Base-by-base conservation (phyloP, 1,284 basidiomycete species). In the Vanrija humicola region DNA sequence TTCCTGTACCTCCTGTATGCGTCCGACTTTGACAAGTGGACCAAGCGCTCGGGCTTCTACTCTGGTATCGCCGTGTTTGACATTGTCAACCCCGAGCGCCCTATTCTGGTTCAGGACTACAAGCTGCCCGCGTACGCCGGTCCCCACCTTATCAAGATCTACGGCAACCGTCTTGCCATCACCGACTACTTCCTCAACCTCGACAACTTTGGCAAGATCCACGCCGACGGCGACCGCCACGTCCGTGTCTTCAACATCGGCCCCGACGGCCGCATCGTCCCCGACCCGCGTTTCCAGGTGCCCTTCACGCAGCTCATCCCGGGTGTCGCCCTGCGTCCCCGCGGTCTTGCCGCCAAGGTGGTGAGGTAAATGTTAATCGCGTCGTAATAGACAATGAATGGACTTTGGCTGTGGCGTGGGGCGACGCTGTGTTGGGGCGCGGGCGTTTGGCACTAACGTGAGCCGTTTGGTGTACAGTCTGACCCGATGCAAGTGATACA, bases 201-300 rank as follows among this genome's bases (percentile, higher is more conserved):
- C 45, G 58, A 59, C 54, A 26, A 54, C 54, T 56, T 59, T 45
- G 58, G 58, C 28, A 59, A 54, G 51, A 29, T 59, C 38, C 58
- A 59, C 48, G 34, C 48, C 28, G 48, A 59, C 51, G 58, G 58
- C 21, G 58, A 59, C 58, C 58, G 47, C 43, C 39, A 45, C 29
- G 54, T 59, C 6, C 58, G 58, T 15, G 50, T 47, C 21, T 52
- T 50, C 42, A 50, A 43, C 18, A 52, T 59, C n/a, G 38, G 47
- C 14, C 9, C 25, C 16, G 29, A 46, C 26, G 57, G 57, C n/a
- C 45, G 38, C 44, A 49, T 59, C 40, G 38, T 28, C n/a, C 40
- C 42, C 18, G 57, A 59, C 39, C 38, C 25, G 21, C 43, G 50
- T 34, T 54, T 56, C 48, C 48, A 49, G 38, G 46, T 56, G 29